Evolutionary conservation across 306 rosid species (phyloP).

Genomic region (Nissolia schottii): DNA sequence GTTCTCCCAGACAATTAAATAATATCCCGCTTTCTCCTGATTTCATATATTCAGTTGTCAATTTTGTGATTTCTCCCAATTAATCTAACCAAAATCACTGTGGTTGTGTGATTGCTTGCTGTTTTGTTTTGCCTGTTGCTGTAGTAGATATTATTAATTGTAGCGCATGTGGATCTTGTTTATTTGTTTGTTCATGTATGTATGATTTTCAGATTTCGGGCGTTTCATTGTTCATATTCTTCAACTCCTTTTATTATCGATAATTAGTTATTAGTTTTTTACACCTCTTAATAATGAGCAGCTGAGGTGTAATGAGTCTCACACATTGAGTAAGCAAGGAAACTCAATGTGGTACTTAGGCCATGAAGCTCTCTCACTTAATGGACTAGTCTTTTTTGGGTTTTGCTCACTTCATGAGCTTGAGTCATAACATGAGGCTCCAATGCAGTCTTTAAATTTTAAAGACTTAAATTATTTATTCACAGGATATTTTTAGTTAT

Average conservation of each 20-base stretch:
- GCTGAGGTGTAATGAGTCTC: too few relatives aligned
- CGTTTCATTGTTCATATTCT: not conserved
- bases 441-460: not conserved
- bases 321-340: too few relatives aligned
- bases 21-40: not conserved
- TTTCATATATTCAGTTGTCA: not conserved
- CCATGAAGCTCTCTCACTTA: too few relatives aligned
- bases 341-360: too few relatives aligned
- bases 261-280: not conserved
- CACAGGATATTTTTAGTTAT: not conserved
- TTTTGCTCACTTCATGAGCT: too few relatives aligned
- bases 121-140: not conserved
- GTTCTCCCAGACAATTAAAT: not conserved
- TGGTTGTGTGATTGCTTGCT: not conserved
- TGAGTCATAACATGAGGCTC: too few relatives aligned
- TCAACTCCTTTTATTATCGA: not conserved
- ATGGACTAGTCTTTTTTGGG: too few relatives aligned
- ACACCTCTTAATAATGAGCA: not conserved
- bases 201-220: not conserved
- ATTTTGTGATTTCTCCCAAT: not conserved
- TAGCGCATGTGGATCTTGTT: not conserved
- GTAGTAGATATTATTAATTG: not conserved
- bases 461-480: too few relatives aligned
- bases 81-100: not conserved
- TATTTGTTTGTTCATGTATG: not conserved